A percentile compares a stretch with the other conserved stretches of the same genome.
phyloP scores from a whole-genome alignment of 164 flowering plant species.

The Dillenia suffruticosa region DNA sequence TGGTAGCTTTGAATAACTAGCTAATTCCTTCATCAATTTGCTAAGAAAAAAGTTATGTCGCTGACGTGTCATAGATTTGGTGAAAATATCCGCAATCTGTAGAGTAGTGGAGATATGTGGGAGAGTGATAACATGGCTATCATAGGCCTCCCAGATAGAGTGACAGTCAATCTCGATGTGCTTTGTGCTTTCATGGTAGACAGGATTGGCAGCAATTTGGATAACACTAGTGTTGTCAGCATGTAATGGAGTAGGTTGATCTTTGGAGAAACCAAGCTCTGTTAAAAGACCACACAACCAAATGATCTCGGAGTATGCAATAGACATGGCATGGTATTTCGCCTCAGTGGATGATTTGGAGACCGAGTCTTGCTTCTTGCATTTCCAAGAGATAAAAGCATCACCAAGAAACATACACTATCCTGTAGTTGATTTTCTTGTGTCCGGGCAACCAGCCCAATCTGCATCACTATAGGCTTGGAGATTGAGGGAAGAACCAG shows the following conservation, averaged over 20 bases:
- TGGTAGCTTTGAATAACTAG: too few relatives aligned
- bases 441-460: not conserved
- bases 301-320: not conserved
- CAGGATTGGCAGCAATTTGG: too few relatives aligned
- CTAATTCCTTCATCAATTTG: constrained; percentile 4
- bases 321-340: constrained; percentile 2
- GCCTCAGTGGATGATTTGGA: too few relatives aligned
- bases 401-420: constrained; percentile 11
- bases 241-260: constrained; percentile 4
- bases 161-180: not conserved
- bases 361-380: not conserved
- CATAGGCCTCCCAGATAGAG: constrained; percentile 8
- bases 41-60: constrained; percentile 2
- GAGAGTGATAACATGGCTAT: not conserved
- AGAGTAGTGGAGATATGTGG: constrained; percentile 1
- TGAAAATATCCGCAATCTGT: not conserved
- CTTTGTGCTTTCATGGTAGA: too few relatives aligned
- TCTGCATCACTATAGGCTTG: constrained; percentile 6
- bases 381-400: constrained; percentile 1
- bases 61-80: not conserved
- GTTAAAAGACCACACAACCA: constrained; percentile 4
- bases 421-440: constrained; percentile 2
- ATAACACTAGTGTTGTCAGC: not conserved
- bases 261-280: constrained; percentile 6
- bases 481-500: constrained; percentile 1